Conservation (phyloP, 1,139 yeast genomes). For the Hyphopichia wangnamkhiaoensis region DNA sequence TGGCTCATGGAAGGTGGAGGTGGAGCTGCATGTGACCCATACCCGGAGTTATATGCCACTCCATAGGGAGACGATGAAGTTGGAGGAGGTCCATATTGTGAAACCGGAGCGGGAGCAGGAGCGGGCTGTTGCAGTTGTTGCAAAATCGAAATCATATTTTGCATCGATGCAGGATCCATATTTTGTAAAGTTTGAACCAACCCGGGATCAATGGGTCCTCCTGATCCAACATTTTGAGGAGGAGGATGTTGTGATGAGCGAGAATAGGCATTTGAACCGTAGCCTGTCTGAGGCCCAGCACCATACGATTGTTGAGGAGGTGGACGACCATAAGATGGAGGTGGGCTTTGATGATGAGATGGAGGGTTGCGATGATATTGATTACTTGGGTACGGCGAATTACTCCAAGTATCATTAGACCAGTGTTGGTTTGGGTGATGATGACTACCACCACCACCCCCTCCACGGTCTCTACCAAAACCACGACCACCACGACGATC, state of each 20-base stretch:
- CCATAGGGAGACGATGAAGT: constrained; percentile 10
- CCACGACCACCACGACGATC: constrained; percentile 11
- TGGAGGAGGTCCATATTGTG: constrained; percentile 13
- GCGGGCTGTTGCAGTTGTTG: constrained; percentile 24
- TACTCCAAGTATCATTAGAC: not conserved
- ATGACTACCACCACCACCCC: constrained; percentile 1
- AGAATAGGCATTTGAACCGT: not conserved
- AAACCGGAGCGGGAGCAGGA: constrained; percentile 13
- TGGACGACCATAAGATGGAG: not conserved
- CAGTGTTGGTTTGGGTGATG: constrained; percentile 6
- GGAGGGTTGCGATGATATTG: constrained; percentile 1
- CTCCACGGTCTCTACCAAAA: constrained; percentile 9
- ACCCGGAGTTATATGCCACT: constrained; percentile 3
- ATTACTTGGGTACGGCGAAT: not conserved
- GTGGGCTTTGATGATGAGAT: not conserved
- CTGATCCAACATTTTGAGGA: constrained; percentile 1
- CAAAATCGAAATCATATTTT: constrained; percentile 45
- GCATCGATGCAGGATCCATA: constrained; percentile 54
- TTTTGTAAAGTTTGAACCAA: constrained; percentile 42
- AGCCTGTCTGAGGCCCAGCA: constrained; percentile 1
- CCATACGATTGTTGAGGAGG: constrained; percentile 8
- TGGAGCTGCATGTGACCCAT: not conserved
- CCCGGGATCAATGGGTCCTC: constrained; percentile 7
- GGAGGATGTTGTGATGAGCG: constrained; percentile 2
- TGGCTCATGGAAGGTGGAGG: constrained; percentile 8